Evolutionary conservation across 345 rosid genomes (phyloP).

Genomic region (Citrus glauca): DNA sequence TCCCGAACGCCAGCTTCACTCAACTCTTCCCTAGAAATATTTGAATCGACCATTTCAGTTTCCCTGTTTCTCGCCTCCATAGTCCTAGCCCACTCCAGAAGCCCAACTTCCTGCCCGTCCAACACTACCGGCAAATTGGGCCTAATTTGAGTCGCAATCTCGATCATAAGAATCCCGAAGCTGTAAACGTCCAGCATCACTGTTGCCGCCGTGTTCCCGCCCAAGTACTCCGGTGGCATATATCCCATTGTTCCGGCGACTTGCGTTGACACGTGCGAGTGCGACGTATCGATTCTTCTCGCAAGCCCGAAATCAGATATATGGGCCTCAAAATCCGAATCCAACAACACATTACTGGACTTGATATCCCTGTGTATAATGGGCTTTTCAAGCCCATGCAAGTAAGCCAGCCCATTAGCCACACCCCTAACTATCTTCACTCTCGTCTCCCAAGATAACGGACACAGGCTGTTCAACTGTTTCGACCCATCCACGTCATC

Average conservation of each 20-base stretch:
- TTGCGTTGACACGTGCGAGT: slow-evolving; percentile 84
- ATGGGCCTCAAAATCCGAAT: slow-evolving; percentile 53
- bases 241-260: slow-evolving; percentile 95
- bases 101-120: slow-evolving; percentile 39
- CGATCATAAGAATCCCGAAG: slow-evolving; percentile 80
- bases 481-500: slow-evolving; percentile 3
- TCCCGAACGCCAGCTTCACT: slow-evolving; percentile 33
- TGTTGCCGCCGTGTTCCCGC: slow-evolving; percentile 66
- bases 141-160: slow-evolving; percentile 51
- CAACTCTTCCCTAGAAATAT: slow-evolving; percentile 21
- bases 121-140: slow-evolving; percentile 55
- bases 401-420: slow-evolving; percentile 64
- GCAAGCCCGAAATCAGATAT: slow-evolving; percentile 87
- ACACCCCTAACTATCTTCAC: slow-evolving; percentile 44
- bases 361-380: slow-evolving; percentile 88
- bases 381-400: slow-evolving; percentile 61
- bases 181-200: slow-evolving; percentile 69
- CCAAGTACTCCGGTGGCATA: slow-evolving; percentile 95
- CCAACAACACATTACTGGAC: slow-evolving; percentile 74
- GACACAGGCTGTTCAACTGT: slow-evolving; percentile 1
- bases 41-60: slow-evolving; percentile 49
- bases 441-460: slow-evolving; percentile 61
- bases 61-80: slow-evolving; percentile 35
- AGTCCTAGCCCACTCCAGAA: slow-evolving; percentile 51
- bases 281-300: slow-evolving; percentile 40